Base-by-base conservation (phyloP, 495 filamentous ascomycete genomes). In the Lasiosphaeriaceae sp. region DNA sequence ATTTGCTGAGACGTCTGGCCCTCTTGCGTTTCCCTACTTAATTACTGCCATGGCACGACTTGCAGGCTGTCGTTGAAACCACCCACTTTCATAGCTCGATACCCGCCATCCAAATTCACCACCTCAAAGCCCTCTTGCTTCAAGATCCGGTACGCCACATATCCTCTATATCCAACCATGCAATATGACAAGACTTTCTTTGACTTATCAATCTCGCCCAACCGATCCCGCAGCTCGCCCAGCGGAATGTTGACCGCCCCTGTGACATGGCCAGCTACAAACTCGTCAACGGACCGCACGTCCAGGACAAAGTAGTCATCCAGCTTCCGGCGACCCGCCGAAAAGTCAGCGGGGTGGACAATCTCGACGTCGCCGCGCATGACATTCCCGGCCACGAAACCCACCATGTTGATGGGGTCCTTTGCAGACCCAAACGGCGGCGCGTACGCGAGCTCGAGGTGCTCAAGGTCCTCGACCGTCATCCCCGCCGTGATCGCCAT, bases 341-440 rank as follows among this genome's bases (percentile, higher is more conserved):
- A 52, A 44, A 71, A 50, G 16, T 70, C 67, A 8, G 58, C 60
- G 2, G 63, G 47, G 53, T 71, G 69, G 2, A 60, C 54, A 50
- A 70, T 62, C 50, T 60, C 46, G n/a, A 61, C 55, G 45, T 72
- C 70, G 0, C 66, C 67, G 7, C 68, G 43, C 3, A 71, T 50
- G 0, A 72, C 45, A 53, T 72, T 72, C 16, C 60, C 54, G 0
- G 51, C 68, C 31, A 61, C 60, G 19, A 65, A 65, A 2, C 69
- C 67, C 1, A 59, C 69, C 69, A 72, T 72, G 52, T 72, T 70
- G 21, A 70, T 63, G 3, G 67, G 63, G 46, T 70, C 67, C 53
- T 72, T 72, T 14, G 69, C 69, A 2, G 59, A 57, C 2, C 67
- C 67, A 41, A 63, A 72, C 16, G 69, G 69, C 34, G 69, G 69